phyloP scores from a whole-genome alignment of 73 alveolate species.

The Paramecium sexaurelia region DNA sequence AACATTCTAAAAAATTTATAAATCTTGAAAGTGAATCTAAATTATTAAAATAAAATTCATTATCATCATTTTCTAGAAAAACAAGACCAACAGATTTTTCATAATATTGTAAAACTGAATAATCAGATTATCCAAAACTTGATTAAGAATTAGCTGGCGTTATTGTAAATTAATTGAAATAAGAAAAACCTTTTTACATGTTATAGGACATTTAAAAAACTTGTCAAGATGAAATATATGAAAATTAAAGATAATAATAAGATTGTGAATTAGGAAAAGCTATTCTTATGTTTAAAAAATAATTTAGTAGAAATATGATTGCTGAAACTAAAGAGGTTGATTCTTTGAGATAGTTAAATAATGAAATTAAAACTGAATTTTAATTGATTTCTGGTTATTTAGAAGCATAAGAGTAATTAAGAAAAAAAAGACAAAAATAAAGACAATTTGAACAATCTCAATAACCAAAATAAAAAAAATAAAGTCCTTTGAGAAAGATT shows the following conservation, averaged over 20 bases:
- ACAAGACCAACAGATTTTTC: not conserved
- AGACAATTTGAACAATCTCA: not conserved
- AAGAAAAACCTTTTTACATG: not conserved
- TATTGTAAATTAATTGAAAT: not conserved
- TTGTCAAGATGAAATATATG: not conserved
- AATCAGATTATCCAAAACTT: slow-evolving; percentile 17
- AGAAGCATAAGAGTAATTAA: slow-evolving; percentile 7
- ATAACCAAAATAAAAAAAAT: not conserved
- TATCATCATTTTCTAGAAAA: not conserved
- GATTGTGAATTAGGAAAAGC: slow-evolving; percentile 8
- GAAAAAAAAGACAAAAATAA: not conserved
- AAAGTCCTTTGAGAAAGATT: not conserved
- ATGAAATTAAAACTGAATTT: not conserved
- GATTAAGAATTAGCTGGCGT: not conserved
- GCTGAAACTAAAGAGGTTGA: not conserved
- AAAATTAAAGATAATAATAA: not conserved
- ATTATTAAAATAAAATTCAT: not conserved
- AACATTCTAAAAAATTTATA: not conserved
- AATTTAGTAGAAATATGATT: not conserved
- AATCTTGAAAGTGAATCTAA: not conserved
- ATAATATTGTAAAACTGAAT: not conserved
- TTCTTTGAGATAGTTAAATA: not conserved
- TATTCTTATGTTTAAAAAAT: not conserved
- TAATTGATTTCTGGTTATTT: not conserved
- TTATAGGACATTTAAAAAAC: not conserved